These are phyloP conservation scores for Knoxia roxburghii DNA, from an alignment of 257 asterid genomes.

Conservation along the genomic window DNA sequence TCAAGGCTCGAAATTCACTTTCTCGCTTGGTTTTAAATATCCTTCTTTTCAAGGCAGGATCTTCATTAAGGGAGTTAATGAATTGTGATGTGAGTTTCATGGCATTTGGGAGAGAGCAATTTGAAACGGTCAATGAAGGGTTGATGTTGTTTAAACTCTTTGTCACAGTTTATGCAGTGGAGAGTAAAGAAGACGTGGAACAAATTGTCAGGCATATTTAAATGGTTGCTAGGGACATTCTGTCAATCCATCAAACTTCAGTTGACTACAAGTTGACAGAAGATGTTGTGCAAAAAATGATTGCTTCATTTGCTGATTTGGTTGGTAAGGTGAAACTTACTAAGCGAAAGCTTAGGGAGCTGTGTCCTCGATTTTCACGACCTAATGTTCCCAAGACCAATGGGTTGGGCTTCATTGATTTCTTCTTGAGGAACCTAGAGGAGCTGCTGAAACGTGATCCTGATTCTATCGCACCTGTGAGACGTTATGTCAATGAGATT, in stretches of 20 bases:
- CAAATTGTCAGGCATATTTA: background rate
- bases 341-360: background rate
- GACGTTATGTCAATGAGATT: background rate
- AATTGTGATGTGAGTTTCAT: background rate
- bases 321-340: background rate
- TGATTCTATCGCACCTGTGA: background rate
- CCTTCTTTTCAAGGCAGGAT: background rate
- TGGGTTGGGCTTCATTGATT: background rate
- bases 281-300: background rate
- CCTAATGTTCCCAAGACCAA: background rate
- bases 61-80: background rate
- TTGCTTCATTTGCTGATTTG: background rate
- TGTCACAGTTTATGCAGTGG: background rate
- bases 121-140: background rate
- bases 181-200: no score
- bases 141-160: background rate
- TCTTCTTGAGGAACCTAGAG: background rate
- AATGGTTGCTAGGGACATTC: background rate
- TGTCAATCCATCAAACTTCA: background rate
- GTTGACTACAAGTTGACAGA: background rate
- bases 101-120: background rate
- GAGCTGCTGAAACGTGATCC: background rate
- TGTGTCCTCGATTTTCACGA: background rate
- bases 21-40: background rate
- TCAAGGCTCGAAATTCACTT: no score